Evolutionary conservation across 805 yeast species (phyloP).

Genomic region (Millerozyma acaciae): DNA sequence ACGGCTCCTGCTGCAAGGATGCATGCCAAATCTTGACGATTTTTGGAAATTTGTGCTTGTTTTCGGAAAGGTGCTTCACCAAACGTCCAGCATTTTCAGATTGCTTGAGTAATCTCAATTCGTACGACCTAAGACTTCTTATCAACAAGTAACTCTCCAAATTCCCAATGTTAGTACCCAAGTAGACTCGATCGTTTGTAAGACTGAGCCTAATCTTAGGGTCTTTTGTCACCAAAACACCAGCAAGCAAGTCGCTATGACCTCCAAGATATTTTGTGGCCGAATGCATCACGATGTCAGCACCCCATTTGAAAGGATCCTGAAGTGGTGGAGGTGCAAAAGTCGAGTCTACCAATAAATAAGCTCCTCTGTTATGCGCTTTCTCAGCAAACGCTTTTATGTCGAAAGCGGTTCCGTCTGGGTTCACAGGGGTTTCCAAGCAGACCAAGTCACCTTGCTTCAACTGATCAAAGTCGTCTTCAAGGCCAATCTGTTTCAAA

Average conservation of each 20-base stretch:
- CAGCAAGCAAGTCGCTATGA: conserved; percentile 88
- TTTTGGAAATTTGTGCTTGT: conserved; percentile 43
- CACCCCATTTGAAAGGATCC: conserved; percentile 78
- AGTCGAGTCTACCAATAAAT: conserved; percentile 73
- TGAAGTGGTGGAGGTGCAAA: conserved; percentile 92
- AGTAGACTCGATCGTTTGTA: conserved; percentile 56
- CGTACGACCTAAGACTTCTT: conserved; percentile 79
- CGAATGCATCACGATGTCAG: conserved; percentile 87
- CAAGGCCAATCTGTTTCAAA: conserved; percentile 45
- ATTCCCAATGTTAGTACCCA: conserved; percentile 79
- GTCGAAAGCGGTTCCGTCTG: conserved; percentile 66
- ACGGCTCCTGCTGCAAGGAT: conserved; percentile 69
- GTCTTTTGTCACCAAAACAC: conserved; percentile 67
- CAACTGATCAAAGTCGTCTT: conserved; percentile 43
- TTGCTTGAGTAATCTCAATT: conserved; percentile 66
- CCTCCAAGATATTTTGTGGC: conserved; percentile 95
- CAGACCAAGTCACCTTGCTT: conserved; percentile 73
- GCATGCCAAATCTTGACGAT: conserved; percentile 63
- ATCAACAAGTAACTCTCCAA: conserved; percentile 71
- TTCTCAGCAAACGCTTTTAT: conserved; percentile 57
- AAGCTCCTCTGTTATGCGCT: conserved; percentile 78
- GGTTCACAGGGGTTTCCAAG: conserved; percentile 86
- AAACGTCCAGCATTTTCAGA: conserved; percentile 57
- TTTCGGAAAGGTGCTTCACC: conserved; percentile 54
- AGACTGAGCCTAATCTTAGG: conserved; percentile 42